phyloP scores from a whole-genome alignment of 345 rosid genomes.

The Hypericum perforatum region DNA sequence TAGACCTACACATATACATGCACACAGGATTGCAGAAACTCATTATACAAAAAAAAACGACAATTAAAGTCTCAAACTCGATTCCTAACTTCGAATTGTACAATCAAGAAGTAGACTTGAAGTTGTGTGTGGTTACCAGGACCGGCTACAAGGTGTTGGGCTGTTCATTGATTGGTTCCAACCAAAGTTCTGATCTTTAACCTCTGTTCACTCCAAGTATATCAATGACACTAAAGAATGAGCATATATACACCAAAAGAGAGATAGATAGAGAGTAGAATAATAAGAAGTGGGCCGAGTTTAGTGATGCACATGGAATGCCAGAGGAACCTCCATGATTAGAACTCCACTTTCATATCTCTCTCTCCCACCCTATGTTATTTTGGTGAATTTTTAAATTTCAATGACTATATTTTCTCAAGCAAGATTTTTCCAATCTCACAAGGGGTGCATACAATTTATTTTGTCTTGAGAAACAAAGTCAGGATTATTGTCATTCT shows the following conservation, averaged over 20 bases:
- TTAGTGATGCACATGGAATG: slow-evolving; percentile 47
- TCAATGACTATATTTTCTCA: too few species aligned
- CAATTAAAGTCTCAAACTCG: too few species aligned
- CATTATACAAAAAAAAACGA: background rate
- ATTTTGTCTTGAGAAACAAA: too few species aligned
- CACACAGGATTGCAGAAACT: background rate
- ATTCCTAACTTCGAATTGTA: too few species aligned
- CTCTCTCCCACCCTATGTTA: too few species aligned
- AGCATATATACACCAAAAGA: background rate
- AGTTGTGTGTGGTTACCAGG: slow-evolving; percentile 30
- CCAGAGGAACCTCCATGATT: slow-evolving; percentile 48
- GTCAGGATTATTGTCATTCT: too few species aligned
- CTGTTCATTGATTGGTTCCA: slow-evolving; percentile 25
- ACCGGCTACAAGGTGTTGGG: slow-evolving; percentile 26
- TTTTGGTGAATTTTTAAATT: too few species aligned
- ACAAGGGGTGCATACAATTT: too few species aligned
- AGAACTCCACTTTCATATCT: slow-evolving; percentile 25
- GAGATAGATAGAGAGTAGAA: slow-evolving; percentile 12
- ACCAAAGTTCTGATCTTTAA: background rate
- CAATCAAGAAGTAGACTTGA: too few species aligned
- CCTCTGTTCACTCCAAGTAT: slow-evolving; percentile 4
- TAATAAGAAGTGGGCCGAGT: slow-evolving; percentile 38
- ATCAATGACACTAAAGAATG: background rate
- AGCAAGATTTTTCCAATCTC: too few species aligned
- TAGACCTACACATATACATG: slow-evolving; percentile 32